phyloP scores from a whole-genome alignment of 202 grass and related monocot genomes.

The Elaeis oleifera region DNA sequence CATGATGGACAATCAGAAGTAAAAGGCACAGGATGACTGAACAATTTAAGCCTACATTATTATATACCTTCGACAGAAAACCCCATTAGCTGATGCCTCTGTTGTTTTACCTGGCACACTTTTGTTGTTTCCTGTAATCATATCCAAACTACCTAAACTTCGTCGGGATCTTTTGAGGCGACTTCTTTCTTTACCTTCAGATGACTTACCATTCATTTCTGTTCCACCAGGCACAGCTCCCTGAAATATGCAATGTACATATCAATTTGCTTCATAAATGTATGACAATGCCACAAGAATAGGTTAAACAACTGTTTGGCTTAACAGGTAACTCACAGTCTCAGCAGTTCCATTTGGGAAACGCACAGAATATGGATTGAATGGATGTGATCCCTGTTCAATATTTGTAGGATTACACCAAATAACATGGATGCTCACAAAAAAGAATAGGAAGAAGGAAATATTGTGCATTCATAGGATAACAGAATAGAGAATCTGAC shows the following conservation, averaged over 20 bases:
- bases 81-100: slow-evolving; percentile 62
- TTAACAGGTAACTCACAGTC: slow-evolving; percentile 46
- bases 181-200: slow-evolving; percentile 78
- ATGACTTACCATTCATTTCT: slow-evolving; percentile 62
- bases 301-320: neutral
- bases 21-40: neutral
- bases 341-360: slow-evolving; percentile 68
- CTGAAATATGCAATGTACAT: slow-evolving; percentile 29
- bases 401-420: slow-evolving; percentile 19
- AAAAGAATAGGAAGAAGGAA: neutral
- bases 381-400: slow-evolving; percentile 71
- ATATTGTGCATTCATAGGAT: too few species aligned
- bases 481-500: too few species aligned
- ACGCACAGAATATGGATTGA: slow-evolving; percentile 58
- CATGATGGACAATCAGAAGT: neutral
- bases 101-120: slow-evolving; percentile 53
- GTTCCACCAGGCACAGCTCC: slow-evolving; percentile 34
- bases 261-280: too few species aligned
- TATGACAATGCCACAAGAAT: slow-evolving; percentile 33
- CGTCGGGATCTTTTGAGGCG: slow-evolving; percentile 73
- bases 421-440: slow-evolving; percentile 1
- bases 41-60: neutral
- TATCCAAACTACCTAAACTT: slow-evolving; percentile 95
- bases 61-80: slow-evolving; percentile 68
- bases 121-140: slow-evolving; percentile 71